phyloP scores from a whole-genome alignment of 495 filamentous ascomycete species.

The Hypoxylon intermedium region DNA sequence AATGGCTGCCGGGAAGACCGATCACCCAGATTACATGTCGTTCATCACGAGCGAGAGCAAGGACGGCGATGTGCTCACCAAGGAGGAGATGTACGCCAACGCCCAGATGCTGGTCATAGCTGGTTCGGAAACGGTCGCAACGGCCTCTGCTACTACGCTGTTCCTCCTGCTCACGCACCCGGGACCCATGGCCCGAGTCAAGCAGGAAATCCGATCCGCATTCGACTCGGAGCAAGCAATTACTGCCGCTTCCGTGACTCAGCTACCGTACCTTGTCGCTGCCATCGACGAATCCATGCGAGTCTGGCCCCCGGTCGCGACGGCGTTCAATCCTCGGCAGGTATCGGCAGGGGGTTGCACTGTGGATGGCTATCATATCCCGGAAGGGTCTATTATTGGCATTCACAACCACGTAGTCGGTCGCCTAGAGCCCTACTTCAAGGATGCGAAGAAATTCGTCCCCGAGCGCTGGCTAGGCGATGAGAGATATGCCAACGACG shows the following conservation, averaged over 20 bases:
- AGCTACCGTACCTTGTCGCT: slow-evolving; percentile 61
- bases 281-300: slow-evolving; percentile 65
- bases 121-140: slow-evolving; percentile 61
- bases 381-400: slow-evolving; percentile 27
- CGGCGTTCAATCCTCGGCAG: slow-evolving; percentile 48
- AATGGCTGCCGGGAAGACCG: slow-evolving; percentile 28
- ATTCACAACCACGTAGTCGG: slow-evolving; percentile 32
- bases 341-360: slow-evolving; percentile 46
- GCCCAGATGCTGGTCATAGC: slow-evolving; percentile 46
- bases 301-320: slow-evolving; percentile 59
- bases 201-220: slow-evolving; percentile 55
- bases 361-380: slow-evolving; percentile 49
- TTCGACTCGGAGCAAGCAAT: slow-evolving; percentile 60
- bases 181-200: slow-evolving; percentile 46
- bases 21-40: slow-evolving; percentile 48
- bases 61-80: slow-evolving; percentile 22
- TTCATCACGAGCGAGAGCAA: slow-evolving; percentile 40
- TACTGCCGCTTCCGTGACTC: slow-evolving; percentile 48
- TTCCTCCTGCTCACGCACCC: slow-evolving; percentile 48
- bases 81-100: slow-evolving; percentile 45
- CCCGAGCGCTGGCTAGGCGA: slow-evolving; percentile 56
- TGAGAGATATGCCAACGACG: slow-evolving; percentile 50
- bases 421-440: slow-evolving; percentile 43
- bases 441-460: slow-evolving; percentile 47
- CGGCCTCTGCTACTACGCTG: slow-evolving; percentile 56